These are phyloP conservation scores for Xylariaceae sp. DNA, from an alignment of 2,329 filamentous ascomycete genomes.

Conservation along the genomic window DNA sequence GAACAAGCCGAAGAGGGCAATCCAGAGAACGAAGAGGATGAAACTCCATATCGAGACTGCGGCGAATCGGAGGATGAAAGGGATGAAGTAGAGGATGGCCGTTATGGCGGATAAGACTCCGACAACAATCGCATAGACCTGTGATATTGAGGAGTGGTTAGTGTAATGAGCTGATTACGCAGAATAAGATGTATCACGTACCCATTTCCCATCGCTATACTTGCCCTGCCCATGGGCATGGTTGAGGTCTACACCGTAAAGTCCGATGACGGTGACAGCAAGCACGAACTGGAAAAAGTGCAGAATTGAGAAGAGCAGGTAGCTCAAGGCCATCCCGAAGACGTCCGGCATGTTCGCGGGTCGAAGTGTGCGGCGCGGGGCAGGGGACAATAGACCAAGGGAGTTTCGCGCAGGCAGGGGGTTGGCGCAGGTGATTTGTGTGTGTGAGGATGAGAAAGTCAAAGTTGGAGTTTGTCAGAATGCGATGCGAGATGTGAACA, in stretches of 20 bases:
- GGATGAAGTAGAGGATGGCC: conserved; percentile 60
- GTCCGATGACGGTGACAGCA: conserved; percentile 70
- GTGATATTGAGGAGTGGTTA: conserved; percentile 1
- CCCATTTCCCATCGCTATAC: conserved; percentile 65
- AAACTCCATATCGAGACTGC: conserved; percentile 64
- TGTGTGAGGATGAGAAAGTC: too few relatives aligned
- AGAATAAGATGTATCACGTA: conserved; percentile 35
- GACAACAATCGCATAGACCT: conserved; percentile 70
- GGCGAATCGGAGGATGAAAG: conserved; percentile 53
- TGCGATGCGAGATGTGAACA: too few relatives aligned
- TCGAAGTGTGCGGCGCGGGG: conserved; percentile 2
- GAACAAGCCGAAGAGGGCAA: conserved; percentile 79
- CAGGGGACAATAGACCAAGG: background rate
- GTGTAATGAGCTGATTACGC: conserved; percentile 3
- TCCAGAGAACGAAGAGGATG: conserved; percentile 73
- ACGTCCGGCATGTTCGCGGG: conserved; percentile 38
- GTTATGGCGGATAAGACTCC: conserved; percentile 63
- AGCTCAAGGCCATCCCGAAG: conserved; percentile 42
- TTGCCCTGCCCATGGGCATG: conserved; percentile 45
- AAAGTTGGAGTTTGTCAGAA: too few relatives aligned
- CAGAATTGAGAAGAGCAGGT: conserved; percentile 56
- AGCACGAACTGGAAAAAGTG: conserved; percentile 75
- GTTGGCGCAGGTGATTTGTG: background rate
- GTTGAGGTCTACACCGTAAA: conserved; percentile 70
- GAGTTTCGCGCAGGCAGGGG: conserved; percentile 4